Evolutionary conservation across 2,329 filamentous ascomycete species (phyloP), one percentile per base, ranked within the genome.

Genomic region (Colletotrichum trifolii): DNA sequence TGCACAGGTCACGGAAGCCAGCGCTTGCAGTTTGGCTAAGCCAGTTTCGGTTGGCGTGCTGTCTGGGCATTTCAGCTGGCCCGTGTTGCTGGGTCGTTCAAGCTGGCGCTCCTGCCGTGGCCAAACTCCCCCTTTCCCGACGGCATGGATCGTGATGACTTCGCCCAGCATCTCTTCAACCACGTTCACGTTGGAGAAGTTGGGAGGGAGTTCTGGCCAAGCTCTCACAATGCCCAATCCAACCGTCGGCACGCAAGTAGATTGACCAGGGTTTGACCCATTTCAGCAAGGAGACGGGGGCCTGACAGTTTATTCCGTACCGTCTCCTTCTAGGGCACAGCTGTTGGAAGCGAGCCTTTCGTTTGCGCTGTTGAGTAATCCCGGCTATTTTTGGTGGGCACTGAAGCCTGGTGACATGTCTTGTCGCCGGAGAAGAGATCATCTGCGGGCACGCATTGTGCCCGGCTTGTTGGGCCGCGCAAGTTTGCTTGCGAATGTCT

Each of bases 61-160:
- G 58, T 62, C 62, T 34, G 47, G 40, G 36, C 59, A 58, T 47
- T 33, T 39, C 62, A 58, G 62, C 52, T 58, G 62, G 25, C 40
- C 25, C 42, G 52, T 53, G 34, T 52, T 55, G 43, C 38, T 50
- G 45, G 55, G 35, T 38, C n/a, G 38, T 39, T 35, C 25, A 35
- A 45, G 46, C 55, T 58, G 38, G 50, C 55, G 55, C 55, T 38
- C 57, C 50, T 62, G 46, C 50, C 46, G 52, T 48, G 17, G 42
- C 40, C 48, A 11, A 34, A 47, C 53, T 49, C 57, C 58, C 58
- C 52, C 52, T 47, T 57, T 62, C 62, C 62, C 62, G 62, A 65
- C 52, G 34, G 52, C 42, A 46, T 56, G 58, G 58, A 57, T 57
- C 46, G 36, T 17, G 45, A 65, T 62, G 58, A 43, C 17, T 48